A percentile compares a stretch with the other conserved stretches of the same genome.
Conservation (phyloP, 1,284 basidiomycete species). For the Ganoderma meredithae region DNA sequence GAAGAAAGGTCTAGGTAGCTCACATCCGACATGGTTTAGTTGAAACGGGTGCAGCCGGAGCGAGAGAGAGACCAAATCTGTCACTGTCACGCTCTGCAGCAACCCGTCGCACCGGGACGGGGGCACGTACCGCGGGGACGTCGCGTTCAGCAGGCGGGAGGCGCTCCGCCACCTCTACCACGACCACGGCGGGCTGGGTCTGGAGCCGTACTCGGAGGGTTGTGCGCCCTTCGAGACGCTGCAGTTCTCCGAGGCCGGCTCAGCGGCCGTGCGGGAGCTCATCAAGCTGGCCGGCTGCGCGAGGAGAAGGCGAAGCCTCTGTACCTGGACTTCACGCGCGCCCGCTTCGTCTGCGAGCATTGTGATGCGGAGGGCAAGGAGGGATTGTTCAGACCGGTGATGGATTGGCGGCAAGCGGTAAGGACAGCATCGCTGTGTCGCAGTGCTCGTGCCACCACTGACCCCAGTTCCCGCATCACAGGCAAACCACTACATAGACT, state of each 20-base stretch:
- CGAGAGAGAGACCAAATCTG: too few relatives aligned
- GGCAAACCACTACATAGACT: background rate
- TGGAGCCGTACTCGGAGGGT: background rate
- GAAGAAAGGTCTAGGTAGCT: too few relatives aligned
- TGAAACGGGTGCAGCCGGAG: too few relatives aligned
- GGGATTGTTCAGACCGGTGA: background rate
- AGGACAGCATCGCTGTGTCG: background rate
- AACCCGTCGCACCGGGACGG: background rate
- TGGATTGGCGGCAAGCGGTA: background rate
- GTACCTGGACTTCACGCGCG: background rate
- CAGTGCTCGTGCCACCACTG: background rate
- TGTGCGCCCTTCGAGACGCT: slow-evolving; percentile 1
- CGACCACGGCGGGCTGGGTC: background rate
- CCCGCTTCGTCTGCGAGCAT: slow-evolving; percentile 1
- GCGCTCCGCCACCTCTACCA: background rate
- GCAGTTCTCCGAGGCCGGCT: background rate
- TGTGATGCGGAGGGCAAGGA: background rate
- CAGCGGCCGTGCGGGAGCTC: background rate
- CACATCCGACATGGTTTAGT: too few relatives aligned
- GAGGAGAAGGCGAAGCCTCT: background rate
- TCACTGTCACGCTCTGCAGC: background rate
- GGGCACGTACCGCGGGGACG: background rate
- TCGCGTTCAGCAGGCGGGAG: slow-evolving; percentile 1
- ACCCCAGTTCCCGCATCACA: background rate
- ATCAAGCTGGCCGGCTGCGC: background rate